Conservation (phyloP, 768 basidiomycete species). For the Clavulina sp. region DNA sequence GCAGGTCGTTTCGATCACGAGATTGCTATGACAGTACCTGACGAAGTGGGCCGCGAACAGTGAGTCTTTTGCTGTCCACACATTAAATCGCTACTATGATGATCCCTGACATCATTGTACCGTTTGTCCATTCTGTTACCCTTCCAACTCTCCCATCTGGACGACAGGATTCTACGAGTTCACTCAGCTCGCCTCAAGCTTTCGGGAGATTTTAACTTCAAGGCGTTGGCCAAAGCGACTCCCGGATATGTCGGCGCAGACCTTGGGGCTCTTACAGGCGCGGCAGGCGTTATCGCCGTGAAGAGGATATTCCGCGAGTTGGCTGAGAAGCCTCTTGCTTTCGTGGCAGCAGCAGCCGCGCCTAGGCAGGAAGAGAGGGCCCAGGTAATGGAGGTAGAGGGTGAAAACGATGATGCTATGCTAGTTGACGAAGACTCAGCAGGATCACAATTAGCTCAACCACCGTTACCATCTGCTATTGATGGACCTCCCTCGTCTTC, state of each 20-base stretch:
- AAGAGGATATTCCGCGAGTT: slow-evolving; percentile 81
- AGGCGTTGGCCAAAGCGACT: slow-evolving; percentile 72
- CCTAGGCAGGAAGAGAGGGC: neutral
- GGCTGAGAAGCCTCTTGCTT: slow-evolving; percentile 29
- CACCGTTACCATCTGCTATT: slow-evolving; percentile 8
- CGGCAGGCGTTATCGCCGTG: slow-evolving; percentile 89
- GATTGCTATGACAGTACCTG: slow-evolving; percentile 94
- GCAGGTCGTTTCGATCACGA: slow-evolving; percentile 96
- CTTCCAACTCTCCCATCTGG: neutral
- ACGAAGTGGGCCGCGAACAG: slow-evolving; percentile 80
- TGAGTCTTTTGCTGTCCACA: slow-evolving; percentile 23
- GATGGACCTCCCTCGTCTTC: neutral
- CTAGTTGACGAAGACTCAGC: too few species aligned
- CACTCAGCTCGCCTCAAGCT: slow-evolving; percentile 69
- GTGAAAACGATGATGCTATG: neutral
- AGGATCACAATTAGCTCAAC: too few species aligned
- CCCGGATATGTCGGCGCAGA: slow-evolving; percentile 98
- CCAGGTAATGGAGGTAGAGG: neutral
- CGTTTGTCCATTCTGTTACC: neutral
- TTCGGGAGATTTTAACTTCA: slow-evolving; percentile 77
- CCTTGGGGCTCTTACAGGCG: slow-evolving; percentile 73
- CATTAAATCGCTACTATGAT: neutral
- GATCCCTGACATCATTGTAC: neutral
- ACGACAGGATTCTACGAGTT: slow-evolving; percentile 68
- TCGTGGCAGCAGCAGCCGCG: slow-evolving; percentile 8